Evolutionary conservation across 2,329 filamentous ascomycete species (phyloP), one percentile per base, ranked within the genome.

Genomic region (Westerdykella sp.): DNA sequence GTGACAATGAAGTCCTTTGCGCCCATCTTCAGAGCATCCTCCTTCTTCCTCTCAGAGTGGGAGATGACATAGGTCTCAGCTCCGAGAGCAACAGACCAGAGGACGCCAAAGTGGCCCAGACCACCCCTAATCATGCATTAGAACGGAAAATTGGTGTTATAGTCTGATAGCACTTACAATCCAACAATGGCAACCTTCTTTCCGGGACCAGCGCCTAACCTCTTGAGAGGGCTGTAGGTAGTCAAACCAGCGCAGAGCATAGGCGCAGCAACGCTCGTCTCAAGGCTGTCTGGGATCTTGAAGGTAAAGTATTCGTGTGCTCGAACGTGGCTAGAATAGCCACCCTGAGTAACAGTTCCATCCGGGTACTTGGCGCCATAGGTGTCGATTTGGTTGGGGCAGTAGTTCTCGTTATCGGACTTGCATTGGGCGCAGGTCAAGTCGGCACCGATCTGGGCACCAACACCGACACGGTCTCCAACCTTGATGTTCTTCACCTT

Each of bases 171-270:
- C 15, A 63, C 69, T 64, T 54, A 71, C 51, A 88, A 72, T 49
- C 85, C 85, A 7, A 88, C 79, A 47, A 90, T 79, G 31, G 78
- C 85, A 16, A 89, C 80, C 71, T 87, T 87, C 73, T 86, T 87
- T 49, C 87, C 87, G 1, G 84, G 84, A 0, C 85, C 85, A 46
- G 78, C 77, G 16, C 85, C 85, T 59, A 89, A 82, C 39, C 87
- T 78, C 50, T 86, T 82, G 12, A 95, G 75, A 1, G 88, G 87
- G 47, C 79, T 84, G 71, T 82, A 94, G 46, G 81, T 81, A 3
- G 88, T 94, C 52, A 94, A 75, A 50, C 88, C 88, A 34, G 86
- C 88, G 67, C 88, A 94, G 54, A 93, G 76, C 84, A 90, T 88
- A 9, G 85, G 85, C 1, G 86, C 87, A 1, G 83, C 85, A 40